Percentiles rank a stretch among this genome's conserved stretches.
phyloP scores from a whole-genome alignment of 768 basidiomycete genomes.

The Phaffia tasmanica region DNA sequence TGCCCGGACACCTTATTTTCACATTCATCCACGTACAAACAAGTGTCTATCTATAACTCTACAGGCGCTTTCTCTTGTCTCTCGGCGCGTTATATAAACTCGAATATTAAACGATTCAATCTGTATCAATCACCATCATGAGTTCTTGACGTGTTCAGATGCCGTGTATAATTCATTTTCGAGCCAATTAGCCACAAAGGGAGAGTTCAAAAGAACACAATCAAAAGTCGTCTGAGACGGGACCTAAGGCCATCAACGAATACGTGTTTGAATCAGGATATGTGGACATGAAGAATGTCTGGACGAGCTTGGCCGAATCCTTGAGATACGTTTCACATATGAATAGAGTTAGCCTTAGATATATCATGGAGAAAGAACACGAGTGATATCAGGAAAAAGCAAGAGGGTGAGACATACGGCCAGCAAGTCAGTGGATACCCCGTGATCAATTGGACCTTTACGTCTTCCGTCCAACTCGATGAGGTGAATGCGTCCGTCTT shows the following conservation, averaged over 20 bases:
- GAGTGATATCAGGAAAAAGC: neutral
- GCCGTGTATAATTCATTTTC: too few species aligned
- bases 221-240: slow-evolving; percentile 30
- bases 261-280: slow-evolving; percentile 50
- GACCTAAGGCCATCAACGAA: slow-evolving; percentile 54
- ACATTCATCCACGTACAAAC: too few species aligned
- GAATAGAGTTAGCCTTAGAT: neutral
- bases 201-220: too few species aligned
- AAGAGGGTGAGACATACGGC: slow-evolving; percentile 28
- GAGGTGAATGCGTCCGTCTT: slow-evolving; percentile 41
- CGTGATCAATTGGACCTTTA: slow-evolving; percentile 61
- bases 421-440: slow-evolving; percentile 31
- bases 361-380: neutral
- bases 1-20: too few species aligned
- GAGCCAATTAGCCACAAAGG: too few species aligned
- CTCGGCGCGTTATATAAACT: too few species aligned
- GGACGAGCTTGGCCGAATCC: slow-evolving; percentile 58
- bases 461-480: slow-evolving; percentile 78
- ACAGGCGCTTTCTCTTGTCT: too few species aligned
- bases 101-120: too few species aligned
- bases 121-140: too few species aligned
- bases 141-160: too few species aligned
- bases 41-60: too few species aligned
- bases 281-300: slow-evolving; percentile 48
- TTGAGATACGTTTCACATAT: slow-evolving; percentile 29